Conservation (phyloP, 805 yeast genomes). For the Zygosaccharomyces pseudorouxii region DNA sequence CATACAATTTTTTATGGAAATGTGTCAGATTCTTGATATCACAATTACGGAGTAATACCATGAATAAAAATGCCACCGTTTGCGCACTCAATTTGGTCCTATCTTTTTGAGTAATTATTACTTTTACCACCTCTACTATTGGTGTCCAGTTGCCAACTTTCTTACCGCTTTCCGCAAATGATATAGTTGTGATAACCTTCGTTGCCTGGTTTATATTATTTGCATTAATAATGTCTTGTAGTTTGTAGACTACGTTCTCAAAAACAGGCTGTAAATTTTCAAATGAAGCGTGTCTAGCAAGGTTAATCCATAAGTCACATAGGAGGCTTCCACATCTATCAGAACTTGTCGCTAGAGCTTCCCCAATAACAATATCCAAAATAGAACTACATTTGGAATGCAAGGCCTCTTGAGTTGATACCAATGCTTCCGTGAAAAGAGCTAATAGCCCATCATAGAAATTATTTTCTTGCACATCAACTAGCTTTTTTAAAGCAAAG, state of each 20-base stretch:
- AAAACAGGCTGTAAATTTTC: slow-evolving; percentile 48
- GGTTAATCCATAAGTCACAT: slow-evolving; percentile 53
- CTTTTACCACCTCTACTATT: slow-evolving; percentile 13
- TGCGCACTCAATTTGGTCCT: slow-evolving; percentile 16
- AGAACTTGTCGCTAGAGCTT: slow-evolving; percentile 14
- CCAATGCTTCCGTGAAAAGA: slow-evolving; percentile 69
- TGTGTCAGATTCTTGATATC: slow-evolving; percentile 45
- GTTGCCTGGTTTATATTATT: slow-evolving; percentile 31
- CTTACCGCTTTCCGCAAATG: slow-evolving; percentile 67
- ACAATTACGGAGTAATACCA: slow-evolving; percentile 53
- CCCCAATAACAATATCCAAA: slow-evolving; percentile 42
- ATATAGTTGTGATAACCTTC: slow-evolving; percentile 44
- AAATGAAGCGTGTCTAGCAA: slow-evolving; percentile 48
- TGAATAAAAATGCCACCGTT: slow-evolving; percentile 42
- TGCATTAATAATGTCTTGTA: slow-evolving; percentile 15
- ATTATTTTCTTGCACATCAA: slow-evolving; percentile 34
- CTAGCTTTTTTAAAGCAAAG: slow-evolving; percentile 38
- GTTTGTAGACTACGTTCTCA: slow-evolving; percentile 26
- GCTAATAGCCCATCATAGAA: slow-evolving; percentile 56
- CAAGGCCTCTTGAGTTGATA: slow-evolving; percentile 62
- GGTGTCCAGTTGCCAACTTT: slow-evolving; percentile 52
- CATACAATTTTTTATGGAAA: slow-evolving; percentile 43
- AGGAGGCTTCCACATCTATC: slow-evolving; percentile 32
- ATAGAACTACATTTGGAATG: slow-evolving; percentile 66
- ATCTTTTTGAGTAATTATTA: slow-evolving; percentile 11